Evolutionary conservation across 2,329 filamentous ascomycete species (phyloP).

Genomic region (Sclerotiophoma versabilis): DNA sequence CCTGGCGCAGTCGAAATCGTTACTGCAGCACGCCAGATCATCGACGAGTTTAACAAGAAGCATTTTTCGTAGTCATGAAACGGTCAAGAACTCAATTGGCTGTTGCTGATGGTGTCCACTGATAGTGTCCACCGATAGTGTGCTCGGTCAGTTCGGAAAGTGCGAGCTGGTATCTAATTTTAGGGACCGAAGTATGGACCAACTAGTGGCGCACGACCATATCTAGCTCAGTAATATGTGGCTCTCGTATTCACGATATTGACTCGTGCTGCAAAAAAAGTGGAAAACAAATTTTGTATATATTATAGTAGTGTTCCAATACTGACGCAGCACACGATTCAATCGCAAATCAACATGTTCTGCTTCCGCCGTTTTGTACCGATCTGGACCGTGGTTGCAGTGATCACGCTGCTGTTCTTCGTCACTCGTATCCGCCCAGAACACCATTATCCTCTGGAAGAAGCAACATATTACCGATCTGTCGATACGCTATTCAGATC

Average conservation of each 20-base stretch:
- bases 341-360: slow-evolving; percentile 6
- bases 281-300: slow-evolving; percentile 20
- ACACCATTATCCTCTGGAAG: slow-evolving; percentile 12
- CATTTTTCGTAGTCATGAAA: slow-evolving; percentile 1
- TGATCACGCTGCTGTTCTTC: slow-evolving; percentile 11
- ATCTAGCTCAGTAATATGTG: slow-evolving; percentile 9
- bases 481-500: slow-evolving; percentile 14
- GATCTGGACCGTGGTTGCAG: slow-evolving; percentile 12
- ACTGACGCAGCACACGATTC: neutral
- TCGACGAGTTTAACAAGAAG: slow-evolving; percentile 51
- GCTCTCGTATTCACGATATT: slow-evolving; percentile 10
- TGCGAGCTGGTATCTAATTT: slow-evolving; percentile 17
- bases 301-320: neutral
- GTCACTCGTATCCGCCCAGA: slow-evolving; percentile 5
- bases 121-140: slow-evolving; percentile 4
- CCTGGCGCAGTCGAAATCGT: slow-evolving; percentile 55
- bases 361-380: slow-evolving; percentile 17
- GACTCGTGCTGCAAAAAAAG: slow-evolving; percentile 17
- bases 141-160: slow-evolving; percentile 13
- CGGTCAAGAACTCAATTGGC: neutral
- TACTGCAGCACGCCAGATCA: slow-evolving; percentile 51
- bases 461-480: slow-evolving; percentile 12
- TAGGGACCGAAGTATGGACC: slow-evolving; percentile 14
- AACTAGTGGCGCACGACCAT: slow-evolving; percentile 7
- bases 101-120: slow-evolving; percentile 7